A percentile compares a stretch with the other conserved stretches of the same genome.
These are phyloP conservation scores for Aspergillus sclerotiicarbonarius DNA, from an alignment of 495 filamentous ascomycete species.

Conservation along the genomic window DNA sequence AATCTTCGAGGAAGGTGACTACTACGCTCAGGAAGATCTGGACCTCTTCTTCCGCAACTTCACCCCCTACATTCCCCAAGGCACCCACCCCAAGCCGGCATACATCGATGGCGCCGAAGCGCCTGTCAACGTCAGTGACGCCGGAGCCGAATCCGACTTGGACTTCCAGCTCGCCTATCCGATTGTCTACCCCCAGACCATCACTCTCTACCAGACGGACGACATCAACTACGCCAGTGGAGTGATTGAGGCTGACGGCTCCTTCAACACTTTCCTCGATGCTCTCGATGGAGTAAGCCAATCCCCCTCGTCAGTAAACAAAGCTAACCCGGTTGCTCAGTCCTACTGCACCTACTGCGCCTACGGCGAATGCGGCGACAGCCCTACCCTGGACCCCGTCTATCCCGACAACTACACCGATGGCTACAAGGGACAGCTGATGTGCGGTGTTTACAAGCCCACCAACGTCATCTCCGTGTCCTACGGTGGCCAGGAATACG, in stretches of 20 bases:
- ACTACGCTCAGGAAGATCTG: conserved; percentile 55
- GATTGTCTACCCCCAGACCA: conserved; percentile 57
- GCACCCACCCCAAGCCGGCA: conserved; percentile 40
- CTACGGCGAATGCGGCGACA: conserved; percentile 25
- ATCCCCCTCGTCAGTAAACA: not conserved
- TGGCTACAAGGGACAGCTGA: conserved; percentile 56
- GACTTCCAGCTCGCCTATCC: conserved; percentile 53
- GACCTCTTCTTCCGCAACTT: conserved; percentile 55
- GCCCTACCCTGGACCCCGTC: conserved; percentile 51
- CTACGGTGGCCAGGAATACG: conserved; percentile 52
- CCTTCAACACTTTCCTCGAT: conserved; percentile 53
- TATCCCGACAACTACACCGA: conserved; percentile 54
- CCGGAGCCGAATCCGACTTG: conserved; percentile 46
- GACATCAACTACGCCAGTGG: conserved; percentile 45
- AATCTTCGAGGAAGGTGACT: conserved; percentile 43
- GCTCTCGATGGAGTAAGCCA: conserved; percentile 51
- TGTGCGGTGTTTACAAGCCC: conserved; percentile 59
- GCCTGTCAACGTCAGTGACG: conserved; percentile 29
- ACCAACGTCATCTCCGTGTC: conserved; percentile 62
- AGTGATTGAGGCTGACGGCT: conserved; percentile 28
- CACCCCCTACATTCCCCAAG: conserved; percentile 26
- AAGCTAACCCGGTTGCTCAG: not conserved
- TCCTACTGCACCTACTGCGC: conserved; percentile 45
- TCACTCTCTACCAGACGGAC: conserved; percentile 58
- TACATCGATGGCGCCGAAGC: conserved; percentile 43